Percentiles rank a stretch among this genome's conserved stretches.
These are phyloP conservation scores for Plasmodium blacklocki DNA, from an alignment of 169 alveolate genomes.

Conservation along the genomic window DNA sequence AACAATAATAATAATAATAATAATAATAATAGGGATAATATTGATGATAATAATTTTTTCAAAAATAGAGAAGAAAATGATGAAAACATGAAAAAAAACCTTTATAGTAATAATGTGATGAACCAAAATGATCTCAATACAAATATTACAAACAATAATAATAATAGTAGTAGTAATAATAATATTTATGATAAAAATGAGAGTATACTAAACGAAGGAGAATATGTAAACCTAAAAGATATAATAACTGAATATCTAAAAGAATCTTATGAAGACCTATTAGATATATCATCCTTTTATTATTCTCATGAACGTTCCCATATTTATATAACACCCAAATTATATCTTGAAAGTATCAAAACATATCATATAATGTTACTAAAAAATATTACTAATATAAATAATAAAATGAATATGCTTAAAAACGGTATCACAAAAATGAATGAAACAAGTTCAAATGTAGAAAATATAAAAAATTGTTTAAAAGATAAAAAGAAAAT, in stretches of 20 bases:
- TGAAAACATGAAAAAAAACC: neutral
- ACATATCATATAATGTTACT: slow-evolving; percentile 92
- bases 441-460: slow-evolving; percentile 79
- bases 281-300: slow-evolving; percentile 41
- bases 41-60: neutral
- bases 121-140: neutral
- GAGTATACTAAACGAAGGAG: slow-evolving; percentile 3
- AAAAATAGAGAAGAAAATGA: neutral
- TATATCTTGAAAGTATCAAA: slow-evolving; percentile 95
- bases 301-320: slow-evolving; percentile 90
- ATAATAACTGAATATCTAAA: slow-evolving; percentile 48
- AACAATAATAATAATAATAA: neutral
- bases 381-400: slow-evolving; percentile 81
- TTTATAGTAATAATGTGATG: neutral
- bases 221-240: slow-evolving; percentile 54
- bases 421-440: slow-evolving; percentile 44
- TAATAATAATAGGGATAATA: neutral
- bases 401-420: slow-evolving; percentile 53
- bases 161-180: neutral
- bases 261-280: slow-evolving; percentile 57
- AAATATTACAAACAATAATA: neutral
- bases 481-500: slow-evolving; percentile 91
- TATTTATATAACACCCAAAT: slow-evolving; percentile 96
- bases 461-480: slow-evolving; percentile 90
- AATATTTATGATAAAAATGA: neutral